These are phyloP conservation scores for Physcia stellaris DNA, from an alignment of 495 filamentous ascomycete genomes.

Conservation along the genomic window DNA sequence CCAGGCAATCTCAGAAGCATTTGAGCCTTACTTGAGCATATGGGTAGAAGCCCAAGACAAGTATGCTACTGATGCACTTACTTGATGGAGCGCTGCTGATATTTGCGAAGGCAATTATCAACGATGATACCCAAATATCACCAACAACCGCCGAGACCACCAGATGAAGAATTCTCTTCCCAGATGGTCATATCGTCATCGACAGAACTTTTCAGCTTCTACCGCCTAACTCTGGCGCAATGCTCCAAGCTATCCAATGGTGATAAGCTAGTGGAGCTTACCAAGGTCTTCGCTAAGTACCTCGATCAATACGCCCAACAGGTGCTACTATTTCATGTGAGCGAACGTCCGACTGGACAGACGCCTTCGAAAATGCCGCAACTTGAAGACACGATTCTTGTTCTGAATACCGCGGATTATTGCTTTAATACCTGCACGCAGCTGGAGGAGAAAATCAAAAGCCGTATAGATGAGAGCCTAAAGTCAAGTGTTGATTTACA, in stretches of 20 bases:
- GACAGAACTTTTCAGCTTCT: constrained; percentile 94
- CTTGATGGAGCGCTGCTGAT: constrained; percentile 5
- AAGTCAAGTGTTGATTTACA: constrained; percentile 70
- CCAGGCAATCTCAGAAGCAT: constrained; percentile 89
- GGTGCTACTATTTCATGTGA: constrained; percentile 71
- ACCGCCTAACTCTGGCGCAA: constrained; percentile 78
- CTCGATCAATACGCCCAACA: constrained; percentile 92
- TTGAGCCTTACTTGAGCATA: constrained; percentile 89
- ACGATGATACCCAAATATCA: constrained; percentile 82
- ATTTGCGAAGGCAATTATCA: constrained; percentile 50
- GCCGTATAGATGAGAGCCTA: constrained; percentile 66
- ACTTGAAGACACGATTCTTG: constrained; percentile 65
- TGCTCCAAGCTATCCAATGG: constrained; percentile 93
- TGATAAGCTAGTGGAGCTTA: constrained; percentile 69
- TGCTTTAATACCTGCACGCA: constrained; percentile 88
- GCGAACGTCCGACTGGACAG: constrained; percentile 34
- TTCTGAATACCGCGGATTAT: constrained; percentile 95
- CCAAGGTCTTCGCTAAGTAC: constrained; percentile 79
- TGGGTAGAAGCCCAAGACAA: constrained; percentile 97
- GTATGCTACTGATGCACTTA: constrained; percentile 16
- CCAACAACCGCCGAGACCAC: constrained; percentile 60
- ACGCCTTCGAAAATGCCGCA: constrained; percentile 41
- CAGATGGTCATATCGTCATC: constrained; percentile 87
- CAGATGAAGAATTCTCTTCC: constrained; percentile 83
- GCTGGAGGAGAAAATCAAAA: constrained; percentile 87